Evolutionary conservation across 768 basidiomycete species (phyloP), one percentile per base, ranked within the genome.

Genomic region (Pisolithus orientalis): DNA sequence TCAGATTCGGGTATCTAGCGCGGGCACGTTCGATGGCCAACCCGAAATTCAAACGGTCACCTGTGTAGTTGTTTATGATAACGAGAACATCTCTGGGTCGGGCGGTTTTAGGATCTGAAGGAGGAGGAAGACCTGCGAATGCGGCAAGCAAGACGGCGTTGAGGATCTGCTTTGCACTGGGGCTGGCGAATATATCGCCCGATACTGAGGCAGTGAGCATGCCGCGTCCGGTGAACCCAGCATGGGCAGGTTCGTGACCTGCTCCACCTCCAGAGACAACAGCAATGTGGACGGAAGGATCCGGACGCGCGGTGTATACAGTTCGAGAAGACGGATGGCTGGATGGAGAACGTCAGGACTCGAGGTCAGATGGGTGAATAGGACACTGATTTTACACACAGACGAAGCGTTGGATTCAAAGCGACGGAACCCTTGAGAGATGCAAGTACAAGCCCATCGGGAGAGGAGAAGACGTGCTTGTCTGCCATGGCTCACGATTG

Each of bases 151-250:
- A 64, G 52, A 84, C 72, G 3, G 75, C 74, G 10, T 68, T 67
- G n/a, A 75, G 52, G 44, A 84, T 76, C 61, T 82, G 80, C 45
- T 74, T 74, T n/a, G 80, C 78, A 56, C 78, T 81, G 0, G 81
- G 83, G 44, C 76, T 79, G 9, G 83, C 80, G 58, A 84, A 84
- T 17, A 81, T 76, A 47, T 83, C 80, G 2, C 82, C 83, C n/a
- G 75, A 77, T 6, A 83, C 78, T 5, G 75, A 75, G 1, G 79
- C 80, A 9, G 71, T 59, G 25, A 84, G 73, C 69, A 82, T 77
- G 16, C 81, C 80, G n/a, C 63, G 57, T 5, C 82, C 82, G 5
- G 80, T 79, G 56, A 81, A 82, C 0, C 73, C 76, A 4, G 76
- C 76, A 57, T 80, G 78, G 0, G 80, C 79, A 4, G 82, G 82